Base-by-base conservation (phyloP, 306 rosid species). In the Oxytropis ochrocephala region DNA sequence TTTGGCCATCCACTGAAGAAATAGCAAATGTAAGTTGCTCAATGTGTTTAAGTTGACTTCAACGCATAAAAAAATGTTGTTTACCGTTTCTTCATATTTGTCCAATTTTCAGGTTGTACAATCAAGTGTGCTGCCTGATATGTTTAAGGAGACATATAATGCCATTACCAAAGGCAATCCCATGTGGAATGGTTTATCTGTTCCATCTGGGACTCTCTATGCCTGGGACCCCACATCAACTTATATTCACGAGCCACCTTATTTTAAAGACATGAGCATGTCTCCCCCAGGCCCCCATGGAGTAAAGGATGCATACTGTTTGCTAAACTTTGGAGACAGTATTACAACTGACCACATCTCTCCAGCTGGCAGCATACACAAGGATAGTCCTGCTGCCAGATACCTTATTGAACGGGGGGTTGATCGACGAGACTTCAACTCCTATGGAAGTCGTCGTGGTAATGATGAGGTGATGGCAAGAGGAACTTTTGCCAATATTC, bases 281-380 rank as follows among this genome's bases (percentile, higher is more conserved):
- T 88, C 96, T 76, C 92, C 99, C 64, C 97, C 95, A 0, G 99
- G 99, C 2, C 52, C 92, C 29, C 90, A 88, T 60, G 97, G 96
- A 30, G 97, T 91, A 54, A 88, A 53, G 72, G 53, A 81, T 74
- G 97, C 99, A 49, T 90, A 78, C 77, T 91, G 97, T 82, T 84
- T 94, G 78, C 99, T 94, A 74, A 94, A 91, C 86, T 94, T 87
- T 65, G 99, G 99, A 49, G 99, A 91, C 75, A 94, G 99, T 76
- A 90, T 91, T 70, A 94, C 99, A 13, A 94, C 99, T 4, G 99
- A 94, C 53, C 99, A 94, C 82, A 94, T 94, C 81, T 94, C 99
- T 56, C 99, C 99, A 3, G 97, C 99, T 68, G 99, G 99, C 60
- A 94, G 99, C 86, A 94, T 94, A 76, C 99, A 94, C 84, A 94